Base-by-base conservation (phyloP, 768 basidiomycete genomes). In the Leccinum aurantiacum region DNA sequence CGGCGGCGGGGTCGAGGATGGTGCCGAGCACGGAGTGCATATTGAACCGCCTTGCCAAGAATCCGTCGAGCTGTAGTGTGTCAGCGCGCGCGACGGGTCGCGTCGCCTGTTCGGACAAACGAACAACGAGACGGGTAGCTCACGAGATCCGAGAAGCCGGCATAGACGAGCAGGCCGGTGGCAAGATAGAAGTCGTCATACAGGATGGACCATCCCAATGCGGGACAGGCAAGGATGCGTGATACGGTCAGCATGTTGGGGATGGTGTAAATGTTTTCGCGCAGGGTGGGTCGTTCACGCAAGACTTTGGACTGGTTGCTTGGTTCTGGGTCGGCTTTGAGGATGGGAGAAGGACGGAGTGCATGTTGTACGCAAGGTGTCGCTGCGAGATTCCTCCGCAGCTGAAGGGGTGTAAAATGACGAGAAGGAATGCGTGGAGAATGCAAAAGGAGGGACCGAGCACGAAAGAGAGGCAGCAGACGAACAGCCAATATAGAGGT, bases 1-100 rank as follows among this genome's bases (percentile, higher is more conserved):
- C 97, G 3, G 97, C 97, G 0, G 96, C 93, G 13, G 97, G 97
- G 72, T 99, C 97, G 13, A 99, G 82, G 59, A 98, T 94, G 9
- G 92, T 91, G 19, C 97, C 97, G 19, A 98, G 80, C n/a, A 98
- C 94, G 13, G 92, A 86, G 55, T 83, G 83, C 89, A 92, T 93
- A 27, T 90, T 87, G 78, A 82, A 98, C 58, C 82, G 82, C 65
- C 97, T 81, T 1, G 97, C 97, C 60, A 99, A 75, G 70, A 79
- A 98, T 0, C 97, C 97, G 67, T 99, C 97, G 58, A 88, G 82
- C 96, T 98, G 74, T 14, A 31, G 33, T 51, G 53, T 17, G 14
- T 56, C 15, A 54, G 35, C 22, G 22, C 25, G 14, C 25, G n/a
- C 53, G 29, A 44, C 13, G 17, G 38, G 53, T 33, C 27, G 38